Base-by-base conservation (phyloP, 208 protist genomes). In the Trypanosoma scelopori region DNA sequence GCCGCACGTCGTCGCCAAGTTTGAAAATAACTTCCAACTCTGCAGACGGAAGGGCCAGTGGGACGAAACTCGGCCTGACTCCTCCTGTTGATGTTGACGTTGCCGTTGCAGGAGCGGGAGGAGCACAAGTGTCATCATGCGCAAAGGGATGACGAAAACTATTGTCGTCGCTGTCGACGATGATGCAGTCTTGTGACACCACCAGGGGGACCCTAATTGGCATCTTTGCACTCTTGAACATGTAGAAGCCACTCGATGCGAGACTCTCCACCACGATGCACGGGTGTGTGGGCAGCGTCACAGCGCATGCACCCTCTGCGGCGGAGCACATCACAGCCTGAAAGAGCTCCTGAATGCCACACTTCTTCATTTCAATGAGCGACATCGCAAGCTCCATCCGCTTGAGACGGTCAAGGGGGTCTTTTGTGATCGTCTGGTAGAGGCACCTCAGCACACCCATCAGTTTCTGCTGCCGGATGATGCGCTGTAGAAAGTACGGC, bases 1-100 rank as follows among this genome's bases (percentile, higher is more conserved):
- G 98, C 47, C 98, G 81, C 18, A 99, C 79, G 63, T 99, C 97
- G 75, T 99, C 98, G 55, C 96, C 88, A 23, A 65, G 80, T 73
- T 99, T 99, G 78, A 93, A 97, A 65, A 98, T 97, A 25, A 98
- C 32, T 1, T 39, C 53, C 7, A 69, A 60, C n/a, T 76, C 55
- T 35, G 20, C 9, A 39, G 48, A 43, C 37, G 59, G 32, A 45
- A 55, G 13, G 15, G 59, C 39, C 16, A 66, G 25, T 20, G 68
- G 59, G 28, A 62, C 15, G 53, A 50, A 49, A 52, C 43, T 18
- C n/a, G 46, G 39, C 25, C 49, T 51, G 0, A 16, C 7, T 23
- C 12, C 43, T 6, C 56, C 28, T 7, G 73, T 41, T 12, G 69
- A 5, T 52, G 43, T 50, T 1, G 25, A 22, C 47, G 73, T 41